Evolutionary conservation across 2,329 filamentous ascomycete genomes (phyloP).

Genomic region (Sarocladium brachiariae): DNA sequence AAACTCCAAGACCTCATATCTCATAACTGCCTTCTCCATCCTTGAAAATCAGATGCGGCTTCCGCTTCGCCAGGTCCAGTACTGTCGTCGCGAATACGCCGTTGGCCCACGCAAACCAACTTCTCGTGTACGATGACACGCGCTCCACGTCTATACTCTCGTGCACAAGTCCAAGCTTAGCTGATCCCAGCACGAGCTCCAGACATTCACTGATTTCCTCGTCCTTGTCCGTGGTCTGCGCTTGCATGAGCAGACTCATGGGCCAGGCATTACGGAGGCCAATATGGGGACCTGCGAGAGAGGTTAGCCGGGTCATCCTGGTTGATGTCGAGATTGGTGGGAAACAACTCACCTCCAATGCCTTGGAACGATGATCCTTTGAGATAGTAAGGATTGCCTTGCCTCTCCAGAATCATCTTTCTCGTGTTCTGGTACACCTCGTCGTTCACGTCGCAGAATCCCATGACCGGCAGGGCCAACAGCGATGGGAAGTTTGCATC

Average conservation of each 20-base stretch:
- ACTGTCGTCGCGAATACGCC: constrained; percentile 92
- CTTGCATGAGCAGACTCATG: constrained; percentile 88
- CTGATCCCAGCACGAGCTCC: constrained; percentile 66
- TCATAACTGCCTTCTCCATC: constrained; percentile 53
- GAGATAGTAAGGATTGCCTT: constrained; percentile 84
- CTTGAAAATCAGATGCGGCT: constrained; percentile 81
- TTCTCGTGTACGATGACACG: constrained; percentile 64
- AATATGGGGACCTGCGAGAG: constrained; percentile 51
- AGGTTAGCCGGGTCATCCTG: not conserved
- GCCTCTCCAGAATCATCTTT: constrained; percentile 63
- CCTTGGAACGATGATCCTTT: constrained; percentile 70
- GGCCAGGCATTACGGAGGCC: constrained; percentile 92
- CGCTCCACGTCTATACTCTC: constrained; percentile 83
- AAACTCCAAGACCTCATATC: constrained; percentile 24
- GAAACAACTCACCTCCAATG: constrained; percentile 63
- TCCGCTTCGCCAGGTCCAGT: constrained; percentile 78
- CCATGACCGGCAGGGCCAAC: constrained; percentile 70
- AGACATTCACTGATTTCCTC: constrained; percentile 72
- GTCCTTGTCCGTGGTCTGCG: constrained; percentile 80
- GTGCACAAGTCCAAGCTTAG: constrained; percentile 74
- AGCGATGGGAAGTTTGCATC: constrained; percentile 83
- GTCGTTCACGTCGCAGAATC: constrained; percentile 61
- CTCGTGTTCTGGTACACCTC: constrained; percentile 81
- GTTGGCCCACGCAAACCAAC: constrained; percentile 98
- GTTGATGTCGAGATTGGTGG: not conserved